Base-by-base conservation (phyloP, 1,139 yeast genomes). In the Cylindricascospora bacillispora region DNA sequence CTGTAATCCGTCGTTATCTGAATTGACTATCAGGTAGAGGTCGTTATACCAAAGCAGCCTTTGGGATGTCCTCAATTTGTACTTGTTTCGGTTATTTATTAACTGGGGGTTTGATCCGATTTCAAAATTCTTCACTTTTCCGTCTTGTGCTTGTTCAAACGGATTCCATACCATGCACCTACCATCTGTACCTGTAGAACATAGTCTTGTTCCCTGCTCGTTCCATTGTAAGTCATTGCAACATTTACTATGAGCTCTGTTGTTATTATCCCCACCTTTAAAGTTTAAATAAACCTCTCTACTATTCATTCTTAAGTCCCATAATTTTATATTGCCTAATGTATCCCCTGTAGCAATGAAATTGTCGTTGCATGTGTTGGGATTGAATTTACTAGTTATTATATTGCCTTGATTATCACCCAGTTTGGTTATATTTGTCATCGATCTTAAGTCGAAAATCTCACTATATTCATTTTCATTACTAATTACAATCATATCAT, bases 1-100 rank as follows among this genome's bases (percentile, higher is more conserved):
- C 29, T 76, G 65, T 1, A 85, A 56, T 43, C 83, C 93, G 4
- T 93, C 92, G 36, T 67, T 74, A 46, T 85, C 95, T 0, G 89
- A 43, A 33, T 45, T 47, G 15, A 40, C 36, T 68, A 3, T 92
- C 83, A 42, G 72, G 73, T 49, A 82, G 58, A 25, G 81, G 52
- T 44, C 71, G 3, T 18, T 7, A 66, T 36, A 73, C 78, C 22
- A 67, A 46, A 35, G 66, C 70, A 13, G 69, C 59, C 53, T 72
- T 76, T 11, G 44, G 36, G 28, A 45, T 7, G 55, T 48, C 26
- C 59, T 35, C 12, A 50, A 39, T 26, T 47, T 45, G 13, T 40
- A 34, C 18, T 28, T n/a, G n/a, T n/a, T n/a, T n/a, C n/a, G n/a
- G n/a, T n/a, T n/a, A n/a, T n/a, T n/a, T n/a, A n/a, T n/a, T n/a